Evolutionary conservation across 2,329 filamentous ascomycete genomes (phyloP).

Genomic region (Colletotrichum melonis): DNA sequence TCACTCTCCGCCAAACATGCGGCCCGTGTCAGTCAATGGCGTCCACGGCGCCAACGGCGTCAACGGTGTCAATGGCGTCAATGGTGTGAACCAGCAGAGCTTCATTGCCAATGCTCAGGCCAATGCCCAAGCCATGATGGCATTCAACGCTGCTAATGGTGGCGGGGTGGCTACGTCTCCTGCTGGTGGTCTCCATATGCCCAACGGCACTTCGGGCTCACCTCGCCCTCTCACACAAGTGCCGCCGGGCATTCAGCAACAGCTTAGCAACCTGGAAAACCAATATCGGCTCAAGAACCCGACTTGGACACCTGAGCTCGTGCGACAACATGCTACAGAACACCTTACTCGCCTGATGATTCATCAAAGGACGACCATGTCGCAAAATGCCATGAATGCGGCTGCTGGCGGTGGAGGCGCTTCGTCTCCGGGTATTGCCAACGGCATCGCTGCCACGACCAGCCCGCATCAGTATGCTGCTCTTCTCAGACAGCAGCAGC

Average conservation of each 20-base stretch:
- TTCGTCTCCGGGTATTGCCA: conserved; percentile 54
- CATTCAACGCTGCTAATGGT: conserved; percentile 57
- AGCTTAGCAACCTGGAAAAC: conserved; percentile 64
- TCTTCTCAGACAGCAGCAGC: conserved; percentile 67
- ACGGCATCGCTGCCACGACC: conserved; percentile 58
- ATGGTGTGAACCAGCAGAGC: conserved; percentile 59
- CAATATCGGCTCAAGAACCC: conserved; percentile 64
- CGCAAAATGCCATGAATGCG: conserved; percentile 65
- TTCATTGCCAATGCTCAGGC: conserved; percentile 65
- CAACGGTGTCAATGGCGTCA: conserved; percentile 42
- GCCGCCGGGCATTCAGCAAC: conserved; percentile 58
- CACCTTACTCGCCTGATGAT: conserved; percentile 60
- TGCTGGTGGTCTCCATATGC: conserved; percentile 58
- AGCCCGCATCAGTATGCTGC: conserved; percentile 71
- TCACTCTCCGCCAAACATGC: conserved; percentile 55
- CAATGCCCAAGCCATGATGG: conserved; percentile 65
- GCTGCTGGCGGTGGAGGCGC: conserved; percentile 58
- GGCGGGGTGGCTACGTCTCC: conserved; percentile 58
- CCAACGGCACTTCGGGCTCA: conserved; percentile 56
- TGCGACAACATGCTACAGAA: conserved; percentile 63
- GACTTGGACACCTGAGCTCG: conserved; percentile 59
- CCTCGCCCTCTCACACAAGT: conserved; percentile 58
- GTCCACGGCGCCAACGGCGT: conserved; percentile 21
- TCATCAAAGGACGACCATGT: conserved; percentile 54
- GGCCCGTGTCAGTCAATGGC: conserved; percentile 39